Conservation (phyloP, 164 flowering plant genomes). For the Annona squamosa region DNA sequence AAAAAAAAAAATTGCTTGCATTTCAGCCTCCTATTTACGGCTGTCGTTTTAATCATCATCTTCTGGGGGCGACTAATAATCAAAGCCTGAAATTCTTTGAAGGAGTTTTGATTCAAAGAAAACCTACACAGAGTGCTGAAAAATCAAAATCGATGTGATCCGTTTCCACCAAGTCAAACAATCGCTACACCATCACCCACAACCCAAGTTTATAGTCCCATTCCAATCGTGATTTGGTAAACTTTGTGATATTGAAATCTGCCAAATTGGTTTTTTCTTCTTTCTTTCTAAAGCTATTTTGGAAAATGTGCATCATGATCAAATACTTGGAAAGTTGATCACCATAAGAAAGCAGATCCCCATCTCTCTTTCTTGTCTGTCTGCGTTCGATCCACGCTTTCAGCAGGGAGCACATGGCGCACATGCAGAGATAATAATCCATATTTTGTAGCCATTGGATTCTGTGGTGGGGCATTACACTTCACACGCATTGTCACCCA, state of each 20-base stretch:
- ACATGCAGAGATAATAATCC: neutral
- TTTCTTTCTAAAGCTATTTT: no score
- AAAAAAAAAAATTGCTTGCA: no score
- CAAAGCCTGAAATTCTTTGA: neutral
- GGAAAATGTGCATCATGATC: neutral
- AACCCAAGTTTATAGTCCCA: no score
- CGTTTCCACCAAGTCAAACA: no score
- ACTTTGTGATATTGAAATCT: no score
- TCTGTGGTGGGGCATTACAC: neutral
- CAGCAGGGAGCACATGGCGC: neutral
- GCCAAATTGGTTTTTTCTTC: no score
- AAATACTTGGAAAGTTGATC: neutral
- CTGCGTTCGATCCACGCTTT: neutral
- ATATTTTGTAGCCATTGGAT: neutral
- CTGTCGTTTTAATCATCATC: neutral
- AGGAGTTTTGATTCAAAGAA: neutral
- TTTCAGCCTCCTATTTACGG: no score
- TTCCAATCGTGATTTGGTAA: no score
- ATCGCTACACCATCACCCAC: no score
- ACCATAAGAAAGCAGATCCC: neutral
- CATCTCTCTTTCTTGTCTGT: neutral
- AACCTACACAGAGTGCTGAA: no score
- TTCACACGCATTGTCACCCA: neutral
- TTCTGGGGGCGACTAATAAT: neutral
- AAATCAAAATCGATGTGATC: no score